Evolutionary conservation across 352 stramenopile genomes (phyloP).

Genomic region (Phytophthora ohioensis): DNA sequence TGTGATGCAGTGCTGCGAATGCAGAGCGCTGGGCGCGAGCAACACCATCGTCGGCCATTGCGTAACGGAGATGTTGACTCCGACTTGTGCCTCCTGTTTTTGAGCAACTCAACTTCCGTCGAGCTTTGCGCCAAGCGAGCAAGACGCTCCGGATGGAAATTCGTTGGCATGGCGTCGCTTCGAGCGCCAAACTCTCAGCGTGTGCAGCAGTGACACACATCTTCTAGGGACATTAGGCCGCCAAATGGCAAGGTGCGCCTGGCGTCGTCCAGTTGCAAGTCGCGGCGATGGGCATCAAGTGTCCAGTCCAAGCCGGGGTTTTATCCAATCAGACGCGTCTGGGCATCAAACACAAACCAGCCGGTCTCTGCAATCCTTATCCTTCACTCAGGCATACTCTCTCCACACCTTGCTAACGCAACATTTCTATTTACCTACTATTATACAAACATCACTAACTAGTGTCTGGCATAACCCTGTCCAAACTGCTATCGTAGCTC

Average conservation of each 20-base stretch:
- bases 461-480: conserved; percentile 15
- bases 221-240: conserved; percentile 4
- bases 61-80: conserved; percentile 1
- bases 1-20: neutral
- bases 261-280: conserved; percentile 17
- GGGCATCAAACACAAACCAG: neutral
- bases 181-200: neutral
- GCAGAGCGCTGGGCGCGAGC: neutral
- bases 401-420: neutral
- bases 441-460: neutral
- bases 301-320: conserved; percentile 9
- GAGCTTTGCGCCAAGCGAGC: conserved; percentile 1
- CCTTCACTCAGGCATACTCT: conserved; percentile 20
- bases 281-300: conserved; percentile 22
- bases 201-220: conserved; percentile 31
- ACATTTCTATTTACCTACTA: conserved; percentile 9
- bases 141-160: conserved; percentile 2
- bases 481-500: conserved; percentile 23
- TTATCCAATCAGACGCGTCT: conserved; percentile 9
- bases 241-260: conserved; percentile 1
- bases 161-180: conserved; percentile 1
- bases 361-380: conserved; percentile 18
- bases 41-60: neutral
- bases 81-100: conserved; percentile 5
- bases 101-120: conserved; percentile 3